A percentile compares a stretch with the other conserved stretches of the same genome.
These are phyloP conservation scores for Termitomyces sp. DNA, from an alignment of 768 basidiomycete species.

Conservation along the genomic window DNA sequence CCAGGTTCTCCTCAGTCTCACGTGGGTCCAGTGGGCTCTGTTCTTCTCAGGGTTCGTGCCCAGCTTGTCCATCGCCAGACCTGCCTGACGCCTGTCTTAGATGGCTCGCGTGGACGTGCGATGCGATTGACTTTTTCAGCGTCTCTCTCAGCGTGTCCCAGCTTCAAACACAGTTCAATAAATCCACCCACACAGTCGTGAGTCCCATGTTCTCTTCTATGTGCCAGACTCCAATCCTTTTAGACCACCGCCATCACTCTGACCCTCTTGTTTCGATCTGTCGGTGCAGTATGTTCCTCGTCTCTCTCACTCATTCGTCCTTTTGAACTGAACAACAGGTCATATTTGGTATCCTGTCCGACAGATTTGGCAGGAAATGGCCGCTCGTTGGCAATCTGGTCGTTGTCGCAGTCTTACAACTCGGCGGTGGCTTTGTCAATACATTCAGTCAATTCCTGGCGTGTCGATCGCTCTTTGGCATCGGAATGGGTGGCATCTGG, in stretches of 20 bases:
- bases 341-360: conserved; percentile 80
- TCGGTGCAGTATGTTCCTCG: conserved; percentile 50
- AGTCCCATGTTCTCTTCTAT: no score
- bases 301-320: conserved; percentile 11
- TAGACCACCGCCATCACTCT: conserved; percentile 83
- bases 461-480: conserved; percentile 76
- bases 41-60: conserved; percentile 53
- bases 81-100: conserved; percentile 22
- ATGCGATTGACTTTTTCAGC: conserved; percentile 83
- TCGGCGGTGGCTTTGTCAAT: conserved; percentile 76
- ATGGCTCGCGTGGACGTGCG: conserved; percentile 84
- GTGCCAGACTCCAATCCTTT: no score
- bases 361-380: conserved; percentile 93
- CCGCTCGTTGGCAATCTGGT: conserved; percentile 75
- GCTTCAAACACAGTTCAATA: conserved; percentile 44
- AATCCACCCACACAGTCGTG: conserved; percentile 35
- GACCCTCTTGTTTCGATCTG: conserved; percentile 86
- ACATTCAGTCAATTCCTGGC: conserved; percentile 78
- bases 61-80: not conserved
- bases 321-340: conserved; percentile 24
- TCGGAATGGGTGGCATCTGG: conserved; percentile 90
- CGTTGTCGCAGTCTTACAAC: conserved; percentile 64
- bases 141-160: conserved; percentile 54
- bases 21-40: conserved; percentile 49
- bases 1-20: conserved; percentile 36